A percentile compares a stretch with the other conserved stretches of the same genome.
These are phyloP conservation scores for Yamadazyma endophytica DNA, from an alignment of 805 yeast species.

Conservation along the genomic window DNA sequence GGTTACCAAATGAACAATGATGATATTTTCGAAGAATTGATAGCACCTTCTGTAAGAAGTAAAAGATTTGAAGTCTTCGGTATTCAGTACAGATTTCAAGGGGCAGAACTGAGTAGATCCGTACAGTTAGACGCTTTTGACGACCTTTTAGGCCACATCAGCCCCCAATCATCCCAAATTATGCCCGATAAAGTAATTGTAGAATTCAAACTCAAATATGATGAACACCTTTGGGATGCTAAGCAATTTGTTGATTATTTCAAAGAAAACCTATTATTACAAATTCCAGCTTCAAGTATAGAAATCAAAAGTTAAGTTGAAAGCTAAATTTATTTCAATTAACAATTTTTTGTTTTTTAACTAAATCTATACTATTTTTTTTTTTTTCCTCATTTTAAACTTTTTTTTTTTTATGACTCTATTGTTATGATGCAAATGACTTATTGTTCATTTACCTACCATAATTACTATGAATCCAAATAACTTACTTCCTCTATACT, in stretches of 20 bases:
- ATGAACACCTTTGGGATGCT: slow-evolving; percentile 30
- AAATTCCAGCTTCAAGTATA: slow-evolving; percentile 20
- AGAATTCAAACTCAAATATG: slow-evolving; percentile 29
- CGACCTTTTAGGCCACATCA: slow-evolving; percentile 28
- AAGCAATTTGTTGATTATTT: slow-evolving; percentile 31
- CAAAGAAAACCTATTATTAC: slow-evolving; percentile 28
- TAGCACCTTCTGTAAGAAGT: slow-evolving; percentile 31
- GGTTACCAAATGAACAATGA: slow-evolving; percentile 10
- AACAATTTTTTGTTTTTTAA: no score
- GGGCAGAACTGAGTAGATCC: no score
- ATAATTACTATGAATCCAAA: no score
- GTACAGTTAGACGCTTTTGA: slow-evolving; percentile 22
- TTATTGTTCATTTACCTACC: no score
- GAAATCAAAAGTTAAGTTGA: slow-evolving; percentile 4
- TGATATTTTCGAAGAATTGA: slow-evolving; percentile 36
- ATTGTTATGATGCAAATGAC: no score
- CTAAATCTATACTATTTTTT: no score
- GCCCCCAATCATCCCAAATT: slow-evolving; percentile 4
- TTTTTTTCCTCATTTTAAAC: no score
- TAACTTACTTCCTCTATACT: no score
- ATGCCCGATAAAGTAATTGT: slow-evolving; percentile 19
- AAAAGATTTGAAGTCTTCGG: slow-evolving; percentile 32
- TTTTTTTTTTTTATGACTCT: no score
- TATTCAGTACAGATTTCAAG: slow-evolving; percentile 19
- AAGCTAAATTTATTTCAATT: no score